Percentiles rank a stretch among this genome's conserved stretches.
phyloP scores from a whole-genome alignment of 371 early-diverging fungal species.

The Mucor sp. region DNA sequence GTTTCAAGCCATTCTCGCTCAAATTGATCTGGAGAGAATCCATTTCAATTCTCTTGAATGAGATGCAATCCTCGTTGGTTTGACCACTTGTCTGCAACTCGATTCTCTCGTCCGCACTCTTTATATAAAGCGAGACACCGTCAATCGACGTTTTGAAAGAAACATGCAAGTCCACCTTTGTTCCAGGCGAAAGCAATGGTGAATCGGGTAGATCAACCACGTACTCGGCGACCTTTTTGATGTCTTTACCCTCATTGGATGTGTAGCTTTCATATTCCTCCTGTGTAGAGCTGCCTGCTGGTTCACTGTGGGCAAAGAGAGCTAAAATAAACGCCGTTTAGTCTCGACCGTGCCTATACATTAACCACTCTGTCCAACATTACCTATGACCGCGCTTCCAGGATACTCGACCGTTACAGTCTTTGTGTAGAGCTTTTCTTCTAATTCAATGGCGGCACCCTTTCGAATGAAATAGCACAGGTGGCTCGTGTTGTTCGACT shows the following conservation, averaged over 20 bases:
- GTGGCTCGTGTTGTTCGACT: background rate
- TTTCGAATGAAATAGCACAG: conserved; percentile 6
- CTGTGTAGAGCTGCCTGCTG: background rate
- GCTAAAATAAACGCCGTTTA: background rate
- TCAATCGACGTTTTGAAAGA: background rate
- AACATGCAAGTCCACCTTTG: background rate
- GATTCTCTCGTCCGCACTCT: background rate
- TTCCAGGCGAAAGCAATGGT: background rate
- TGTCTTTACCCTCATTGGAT: background rate
- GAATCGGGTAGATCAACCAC: background rate
- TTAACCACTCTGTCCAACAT: background rate
- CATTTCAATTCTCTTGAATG: background rate
- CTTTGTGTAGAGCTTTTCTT: background rate
- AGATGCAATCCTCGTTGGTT: background rate
- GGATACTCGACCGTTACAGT: background rate
- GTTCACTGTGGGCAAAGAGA: background rate
- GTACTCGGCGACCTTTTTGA: background rate
- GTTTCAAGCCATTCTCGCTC: background rate
- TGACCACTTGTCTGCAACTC: background rate
- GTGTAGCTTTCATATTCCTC: background rate
- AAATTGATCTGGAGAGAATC: background rate
- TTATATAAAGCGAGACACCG: background rate
- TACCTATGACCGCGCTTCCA: conserved; percentile 1
- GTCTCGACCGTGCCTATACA: background rate
- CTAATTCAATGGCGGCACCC: background rate